Base-by-base conservation (phyloP, 768 basidiomycete genomes). In the Astraeus odoratus region DNA sequence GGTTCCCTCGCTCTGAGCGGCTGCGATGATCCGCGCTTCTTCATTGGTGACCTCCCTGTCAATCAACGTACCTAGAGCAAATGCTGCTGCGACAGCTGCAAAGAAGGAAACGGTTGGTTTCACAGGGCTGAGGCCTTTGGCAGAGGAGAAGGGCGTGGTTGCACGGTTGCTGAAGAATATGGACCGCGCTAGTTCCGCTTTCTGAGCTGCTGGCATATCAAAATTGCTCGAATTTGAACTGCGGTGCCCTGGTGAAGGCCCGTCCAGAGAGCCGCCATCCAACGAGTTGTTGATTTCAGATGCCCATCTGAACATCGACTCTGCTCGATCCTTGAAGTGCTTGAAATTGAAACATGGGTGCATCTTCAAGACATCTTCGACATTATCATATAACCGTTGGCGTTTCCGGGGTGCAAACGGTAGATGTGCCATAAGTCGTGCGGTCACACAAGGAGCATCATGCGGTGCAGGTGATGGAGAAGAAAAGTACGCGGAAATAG, bases 61-160 rank as follows among this genome's bases (percentile, higher is more conserved):
- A 8, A 67, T 58, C 37, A 72, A 57, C 36, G 75, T 73, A 23
- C 81, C 84, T 42, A 85, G 57, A 1, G 83, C 82, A 30, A 84
- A 72, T 2, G 74, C 69, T 1, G 76, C 77, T 39, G 76, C 75
- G 35, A 76, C 70, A 2, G 75, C 68, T 0, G 80, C 76, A 49
- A 85, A 86, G 55, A 85, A 75, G 26, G 65, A 67, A 7, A 65
- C 48, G 0, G 63, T 52, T 3, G 55, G 57, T 40, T 49, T 54
- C 30, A 56, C 46, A 15, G 47, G 33, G 30, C 49, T 3, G 40
- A 43, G 4, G 43, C 41, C 24, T 8, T 53, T 56, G 38, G 38
- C n/a, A 5, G 37, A 29, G 2, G 56, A 47, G 15, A 49, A 12
- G 6, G 55, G 25, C 3, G 52, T 38, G 22, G 49, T 19, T 12